phyloP scores from a whole-genome alignment of 768 basidiomycete genomes.

The Phylloporus sp. region DNA sequence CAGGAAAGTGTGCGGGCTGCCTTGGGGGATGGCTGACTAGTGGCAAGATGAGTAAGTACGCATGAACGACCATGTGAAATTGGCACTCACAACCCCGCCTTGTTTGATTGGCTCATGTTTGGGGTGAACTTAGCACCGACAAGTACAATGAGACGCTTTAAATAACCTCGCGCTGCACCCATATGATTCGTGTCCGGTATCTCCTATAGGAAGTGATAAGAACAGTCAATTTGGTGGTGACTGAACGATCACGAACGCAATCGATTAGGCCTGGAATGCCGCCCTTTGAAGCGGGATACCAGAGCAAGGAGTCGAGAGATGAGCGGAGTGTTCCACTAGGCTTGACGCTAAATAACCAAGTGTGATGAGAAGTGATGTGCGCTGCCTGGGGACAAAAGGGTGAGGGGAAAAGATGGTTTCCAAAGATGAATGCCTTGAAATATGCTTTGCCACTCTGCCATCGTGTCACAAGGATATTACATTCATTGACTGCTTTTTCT shows the following conservation, averaged over 20 bases:
- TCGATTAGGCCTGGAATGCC: constrained; percentile 55
- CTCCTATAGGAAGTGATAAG: constrained; percentile 39
- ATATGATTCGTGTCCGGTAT: constrained; percentile 90
- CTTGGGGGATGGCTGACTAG: constrained; percentile 48
- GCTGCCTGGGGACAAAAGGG: constrained; percentile 46
- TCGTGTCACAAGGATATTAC: constrained; percentile 73
- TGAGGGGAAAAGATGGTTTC: not conserved
- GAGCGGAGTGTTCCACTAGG: constrained; percentile 54
- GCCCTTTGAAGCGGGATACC: constrained; percentile 73
- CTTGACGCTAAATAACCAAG: constrained; percentile 82
- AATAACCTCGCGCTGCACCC: constrained; percentile 80
- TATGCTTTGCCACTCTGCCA: constrained; percentile 69
- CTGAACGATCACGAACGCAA: constrained; percentile 46
- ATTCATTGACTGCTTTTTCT: constrained; percentile 37
- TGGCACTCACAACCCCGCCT: constrained; percentile 71
- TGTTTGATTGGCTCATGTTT: constrained; percentile 74
- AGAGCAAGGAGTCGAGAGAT: constrained; percentile 73
- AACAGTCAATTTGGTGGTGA: not conserved
- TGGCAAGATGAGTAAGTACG: not conserved
- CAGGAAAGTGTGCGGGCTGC: constrained; percentile 70
- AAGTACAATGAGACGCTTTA: constrained; percentile 73
- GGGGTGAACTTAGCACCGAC: constrained; percentile 83
- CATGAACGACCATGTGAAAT: not conserved
- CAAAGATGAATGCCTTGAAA: constrained; percentile 50
- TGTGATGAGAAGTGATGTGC: constrained; percentile 45